These are phyloP conservation scores for Heliamphora exappendiculata DNA, from an alignment of 148 eudicot genomes.

Conservation along the genomic window DNA sequence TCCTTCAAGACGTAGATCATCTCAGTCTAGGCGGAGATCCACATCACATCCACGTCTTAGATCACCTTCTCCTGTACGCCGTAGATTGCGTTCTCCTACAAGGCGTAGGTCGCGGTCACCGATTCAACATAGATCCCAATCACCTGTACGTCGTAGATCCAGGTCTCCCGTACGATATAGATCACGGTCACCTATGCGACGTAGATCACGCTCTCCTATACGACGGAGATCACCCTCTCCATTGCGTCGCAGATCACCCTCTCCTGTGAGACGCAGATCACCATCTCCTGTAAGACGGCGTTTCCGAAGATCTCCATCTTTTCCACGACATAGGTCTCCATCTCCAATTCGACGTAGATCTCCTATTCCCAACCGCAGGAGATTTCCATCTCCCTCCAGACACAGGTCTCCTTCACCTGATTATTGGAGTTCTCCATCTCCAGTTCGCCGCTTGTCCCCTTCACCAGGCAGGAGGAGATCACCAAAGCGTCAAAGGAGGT, in stretches of 20 bases:
- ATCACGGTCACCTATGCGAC: slow-evolving; percentile 27
- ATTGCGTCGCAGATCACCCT: slow-evolving; percentile 12
- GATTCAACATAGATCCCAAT: slow-evolving; percentile 30
- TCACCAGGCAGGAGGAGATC: slow-evolving; percentile 41
- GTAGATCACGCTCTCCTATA: slow-evolving; percentile 15
- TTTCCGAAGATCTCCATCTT: slow-evolving; percentile 44
- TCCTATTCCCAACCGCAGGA: slow-evolving; percentile 33
- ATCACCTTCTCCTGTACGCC: slow-evolving; percentile 26
- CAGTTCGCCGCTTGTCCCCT: slow-evolving; percentile 29
- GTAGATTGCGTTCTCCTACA: slow-evolving; percentile 29
- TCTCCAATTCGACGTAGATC: slow-evolving; percentile 45
- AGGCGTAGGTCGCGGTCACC: slow-evolving; percentile 38
- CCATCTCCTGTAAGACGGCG: slow-evolving; percentile 38
- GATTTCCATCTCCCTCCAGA: slow-evolving; percentile 34
- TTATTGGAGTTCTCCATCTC: slow-evolving; percentile 37
- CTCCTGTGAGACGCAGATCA: slow-evolving; percentile 20
- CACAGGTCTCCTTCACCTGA: slow-evolving; percentile 42
- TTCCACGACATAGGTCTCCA: slow-evolving; percentile 32
- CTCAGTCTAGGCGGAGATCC: slow-evolving; percentile 24
- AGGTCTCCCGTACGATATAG: slow-evolving; percentile 30
- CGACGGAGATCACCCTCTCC: slow-evolving; percentile 23
- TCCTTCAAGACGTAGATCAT: slow-evolving; percentile 28
- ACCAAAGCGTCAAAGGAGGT: slow-evolving; percentile 31
- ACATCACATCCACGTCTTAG: slow-evolving; percentile 23
- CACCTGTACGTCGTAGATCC: slow-evolving; percentile 33